Evolutionary conservation across 148 eudicot species (phyloP).

Genomic region (Fallopia convolvulus): DNA sequence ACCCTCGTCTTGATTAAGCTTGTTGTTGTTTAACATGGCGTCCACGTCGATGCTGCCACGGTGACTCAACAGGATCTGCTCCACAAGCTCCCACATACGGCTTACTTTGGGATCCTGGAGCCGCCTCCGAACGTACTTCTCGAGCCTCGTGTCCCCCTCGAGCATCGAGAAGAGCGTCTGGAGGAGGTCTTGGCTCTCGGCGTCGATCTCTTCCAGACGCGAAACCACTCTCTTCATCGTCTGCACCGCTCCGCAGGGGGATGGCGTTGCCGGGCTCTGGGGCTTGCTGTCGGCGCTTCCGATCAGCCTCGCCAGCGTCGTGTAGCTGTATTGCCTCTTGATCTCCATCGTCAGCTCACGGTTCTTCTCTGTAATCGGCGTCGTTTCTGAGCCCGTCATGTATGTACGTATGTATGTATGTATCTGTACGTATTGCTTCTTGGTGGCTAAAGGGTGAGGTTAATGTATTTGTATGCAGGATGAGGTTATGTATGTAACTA

Average conservation of each 20-base stretch:
- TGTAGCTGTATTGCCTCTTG: constrained; percentile 11
- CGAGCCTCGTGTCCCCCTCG: constrained; percentile 24
- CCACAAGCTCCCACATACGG: constrained; percentile 28
- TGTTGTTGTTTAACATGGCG: not conserved
- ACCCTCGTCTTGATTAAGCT: not conserved
- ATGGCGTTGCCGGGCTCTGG: constrained; percentile 6
- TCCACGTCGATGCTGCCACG: constrained; percentile 1
- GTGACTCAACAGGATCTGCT: constrained; percentile 21
- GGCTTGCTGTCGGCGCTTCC: not conserved
- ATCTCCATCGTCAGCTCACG: not conserved
- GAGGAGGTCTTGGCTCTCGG: constrained; percentile 20
- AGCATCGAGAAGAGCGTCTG: constrained; percentile 21
- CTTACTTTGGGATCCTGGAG: constrained; percentile 24
- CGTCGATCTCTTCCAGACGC: constrained; percentile 25
- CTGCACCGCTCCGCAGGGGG: constrained; percentile 19
- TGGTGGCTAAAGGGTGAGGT: no score
- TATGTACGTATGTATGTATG: not conserved
- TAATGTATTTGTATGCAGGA: no score
- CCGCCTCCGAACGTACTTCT: constrained; percentile 16
- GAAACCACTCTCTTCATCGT: constrained; percentile 10
- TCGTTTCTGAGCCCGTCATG: not conserved
- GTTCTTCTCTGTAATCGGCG: not conserved
- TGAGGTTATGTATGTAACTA: not conserved
- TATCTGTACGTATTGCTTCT: no score
- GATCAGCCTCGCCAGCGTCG: constrained; percentile 6